These are phyloP conservation scores for Amphirosellinia nigrospora DNA, from an alignment of 495 filamentous ascomycete species.

Conservation along the genomic window DNA sequence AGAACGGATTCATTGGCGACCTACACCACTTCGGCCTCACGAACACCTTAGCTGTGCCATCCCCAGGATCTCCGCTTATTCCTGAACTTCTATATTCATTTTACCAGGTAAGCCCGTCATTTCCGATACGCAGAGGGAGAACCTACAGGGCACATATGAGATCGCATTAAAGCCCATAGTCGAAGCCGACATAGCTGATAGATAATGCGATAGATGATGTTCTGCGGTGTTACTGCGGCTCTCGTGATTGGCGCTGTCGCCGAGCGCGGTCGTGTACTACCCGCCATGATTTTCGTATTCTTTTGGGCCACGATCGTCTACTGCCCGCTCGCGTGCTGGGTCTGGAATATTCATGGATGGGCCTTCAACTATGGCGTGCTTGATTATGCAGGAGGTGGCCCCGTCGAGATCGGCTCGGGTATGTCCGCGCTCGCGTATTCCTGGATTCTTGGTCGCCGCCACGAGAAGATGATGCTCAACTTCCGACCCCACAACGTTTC, in stretches of 20 bases:
- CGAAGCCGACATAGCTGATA: constrained; percentile 17
- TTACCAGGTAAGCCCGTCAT: constrained; percentile 77
- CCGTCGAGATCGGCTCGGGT: constrained; percentile 96
- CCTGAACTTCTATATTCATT: constrained; percentile 94
- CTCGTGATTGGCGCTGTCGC: constrained; percentile 92
- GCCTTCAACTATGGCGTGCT: constrained; percentile 88
- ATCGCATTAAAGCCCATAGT: constrained; percentile 57
- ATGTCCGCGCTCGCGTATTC: constrained; percentile 93
- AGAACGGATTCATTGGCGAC: constrained; percentile 81
- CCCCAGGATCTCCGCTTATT: constrained; percentile 78
- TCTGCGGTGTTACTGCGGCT: constrained; percentile 89
- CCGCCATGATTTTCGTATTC: constrained; percentile 94
- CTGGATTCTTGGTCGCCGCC: constrained; percentile 90
- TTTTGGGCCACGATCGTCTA: constrained; percentile 97
- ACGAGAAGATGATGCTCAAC: constrained; percentile 99
- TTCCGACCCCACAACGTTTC: constrained; percentile 98
- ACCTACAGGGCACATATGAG: constrained; percentile 69
- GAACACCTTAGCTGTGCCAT: constrained; percentile 76
- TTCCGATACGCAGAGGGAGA: constrained; percentile 60
- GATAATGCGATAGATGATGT: constrained; percentile 77
- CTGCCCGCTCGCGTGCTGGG: constrained; percentile 95
- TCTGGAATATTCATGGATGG: constrained; percentile 95
- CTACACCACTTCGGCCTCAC: constrained; percentile 84
- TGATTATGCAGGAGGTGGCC: constrained; percentile 96
- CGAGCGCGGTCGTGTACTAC: constrained; percentile 90